These are phyloP conservation scores for Alternaria sp. DNA, from an alignment of 2,329 filamentous ascomycete species.

Conservation along the genomic window DNA sequence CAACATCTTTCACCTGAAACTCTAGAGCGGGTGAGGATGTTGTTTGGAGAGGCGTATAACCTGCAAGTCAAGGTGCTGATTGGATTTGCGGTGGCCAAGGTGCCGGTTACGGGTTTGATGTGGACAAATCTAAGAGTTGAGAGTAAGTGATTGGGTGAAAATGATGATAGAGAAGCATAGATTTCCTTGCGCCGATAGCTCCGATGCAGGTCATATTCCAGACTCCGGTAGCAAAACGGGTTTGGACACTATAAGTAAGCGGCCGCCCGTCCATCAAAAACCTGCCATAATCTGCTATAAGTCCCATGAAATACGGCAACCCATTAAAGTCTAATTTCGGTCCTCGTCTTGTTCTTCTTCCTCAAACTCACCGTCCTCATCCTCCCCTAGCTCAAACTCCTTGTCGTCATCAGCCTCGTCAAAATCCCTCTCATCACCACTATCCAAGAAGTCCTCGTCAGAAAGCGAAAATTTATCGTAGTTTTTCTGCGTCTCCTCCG, in stretches of 20 bases:
- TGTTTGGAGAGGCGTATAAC: slow-evolving; percentile 23
- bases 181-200: neutral
- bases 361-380: slow-evolving; percentile 2
- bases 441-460: slow-evolving; percentile 15
- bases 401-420: slow-evolving; percentile 5
- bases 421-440: slow-evolving; percentile 20
- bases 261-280: neutral
- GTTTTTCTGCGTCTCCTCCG: neutral
- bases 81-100: slow-evolving; percentile 21
- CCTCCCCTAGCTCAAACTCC: slow-evolving; percentile 1
- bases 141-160: neutral
- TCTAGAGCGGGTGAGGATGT: neutral
- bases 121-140: slow-evolving; percentile 18
- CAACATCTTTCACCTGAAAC: neutral
- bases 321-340: neutral
- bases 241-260: neutral
- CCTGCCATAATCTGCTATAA: neutral
- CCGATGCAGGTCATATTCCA: neutral
- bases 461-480: neutral
- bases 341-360: slow-evolving; percentile 1
- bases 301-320: neutral
- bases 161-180: neutral
- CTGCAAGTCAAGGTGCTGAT: slow-evolving; percentile 25
- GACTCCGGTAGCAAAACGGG: neutral
- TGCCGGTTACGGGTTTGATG: slow-evolving; percentile 18